A percentile compares a stretch with the other conserved stretches of the same genome.
Evolutionary conservation across 2,329 filamentous ascomycete species (phyloP).

Genomic region (Ophiostoma fasciatum): DNA sequence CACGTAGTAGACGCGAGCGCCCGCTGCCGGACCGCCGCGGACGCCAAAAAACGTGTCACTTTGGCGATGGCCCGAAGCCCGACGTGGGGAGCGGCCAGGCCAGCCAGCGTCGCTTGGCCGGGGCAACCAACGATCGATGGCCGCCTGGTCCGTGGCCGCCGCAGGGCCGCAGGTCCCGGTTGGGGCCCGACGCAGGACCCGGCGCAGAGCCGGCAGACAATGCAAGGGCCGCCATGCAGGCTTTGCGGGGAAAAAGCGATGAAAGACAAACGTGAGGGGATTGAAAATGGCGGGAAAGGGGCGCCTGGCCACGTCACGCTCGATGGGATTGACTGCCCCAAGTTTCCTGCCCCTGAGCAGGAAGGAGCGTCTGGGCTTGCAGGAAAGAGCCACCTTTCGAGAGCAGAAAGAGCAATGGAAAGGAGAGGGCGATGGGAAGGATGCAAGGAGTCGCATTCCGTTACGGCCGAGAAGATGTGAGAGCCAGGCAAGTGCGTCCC

Average conservation of each 20-base stretch:
- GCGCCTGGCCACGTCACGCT: constrained; percentile 1
- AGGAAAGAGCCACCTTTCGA: too few relatives aligned
- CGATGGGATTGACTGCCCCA: constrained; percentile 3
- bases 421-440: too few relatives aligned
- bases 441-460: too few relatives aligned
- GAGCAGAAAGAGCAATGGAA: too few relatives aligned
- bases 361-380: too few relatives aligned
- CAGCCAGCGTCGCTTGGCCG: background rate
- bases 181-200: constrained; percentile 4
- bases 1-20: constrained; percentile 14
- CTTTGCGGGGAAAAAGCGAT: constrained; percentile 5
- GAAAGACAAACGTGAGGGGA: background rate
- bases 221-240: constrained; percentile 4
- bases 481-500: too few relatives aligned
- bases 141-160: too few relatives aligned
- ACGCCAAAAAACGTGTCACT: constrained; percentile 5
- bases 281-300: background rate
- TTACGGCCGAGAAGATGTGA: too few relatives aligned
- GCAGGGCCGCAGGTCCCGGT: constrained; percentile 2
- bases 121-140: constrained; percentile 1
- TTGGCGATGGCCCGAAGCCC: background rate
- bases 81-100: constrained; percentile 4
- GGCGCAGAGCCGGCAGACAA: background rate
- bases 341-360: background rate
- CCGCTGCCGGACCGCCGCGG: too few relatives aligned